phyloP scores from a whole-genome alignment of 164 flowering plant species.

The Chimonanthus salicifolius region DNA sequence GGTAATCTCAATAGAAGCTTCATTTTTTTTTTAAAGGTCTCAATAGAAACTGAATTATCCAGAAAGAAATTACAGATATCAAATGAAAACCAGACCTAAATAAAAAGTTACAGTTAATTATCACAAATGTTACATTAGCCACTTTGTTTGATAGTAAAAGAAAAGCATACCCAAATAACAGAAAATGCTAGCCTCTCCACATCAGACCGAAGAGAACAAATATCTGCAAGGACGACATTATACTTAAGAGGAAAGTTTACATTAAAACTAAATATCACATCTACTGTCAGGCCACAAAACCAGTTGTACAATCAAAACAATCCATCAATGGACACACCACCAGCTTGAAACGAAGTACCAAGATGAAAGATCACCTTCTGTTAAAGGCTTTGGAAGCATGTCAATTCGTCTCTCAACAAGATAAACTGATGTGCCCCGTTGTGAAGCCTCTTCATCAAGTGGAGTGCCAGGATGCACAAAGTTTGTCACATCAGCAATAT shows the following conservation, averaged over 20 bases:
- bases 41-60: too few relatives aligned
- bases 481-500: slow-evolving; percentile 99
- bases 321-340: neutral
- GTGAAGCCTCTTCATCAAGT: slow-evolving; percentile 89
- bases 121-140: neutral
- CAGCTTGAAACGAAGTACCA: neutral
- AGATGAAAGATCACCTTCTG: slow-evolving; percentile 59
- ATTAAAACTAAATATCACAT: neutral
- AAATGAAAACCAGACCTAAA: neutral
- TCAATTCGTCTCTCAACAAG: slow-evolving; percentile 98
- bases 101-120: neutral
- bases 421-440: slow-evolving; percentile 98
- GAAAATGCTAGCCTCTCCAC: slow-evolving; percentile 98
- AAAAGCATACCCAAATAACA: slow-evolving; percentile 81
- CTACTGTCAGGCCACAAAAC: neutral
- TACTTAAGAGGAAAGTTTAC: neutral
- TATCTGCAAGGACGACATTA: slow-evolving; percentile 48
- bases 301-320: neutral
- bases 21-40: too few relatives aligned
- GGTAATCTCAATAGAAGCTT: too few relatives aligned
- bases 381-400: slow-evolving; percentile 98
- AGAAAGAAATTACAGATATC: neutral
- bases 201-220: slow-evolving; percentile 93
- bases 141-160: neutral
- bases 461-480: slow-evolving; percentile 93